phyloP scores from a whole-genome alignment of 225 moss, liverwort and hornwort species.

The Polytrichum commune region DNA sequence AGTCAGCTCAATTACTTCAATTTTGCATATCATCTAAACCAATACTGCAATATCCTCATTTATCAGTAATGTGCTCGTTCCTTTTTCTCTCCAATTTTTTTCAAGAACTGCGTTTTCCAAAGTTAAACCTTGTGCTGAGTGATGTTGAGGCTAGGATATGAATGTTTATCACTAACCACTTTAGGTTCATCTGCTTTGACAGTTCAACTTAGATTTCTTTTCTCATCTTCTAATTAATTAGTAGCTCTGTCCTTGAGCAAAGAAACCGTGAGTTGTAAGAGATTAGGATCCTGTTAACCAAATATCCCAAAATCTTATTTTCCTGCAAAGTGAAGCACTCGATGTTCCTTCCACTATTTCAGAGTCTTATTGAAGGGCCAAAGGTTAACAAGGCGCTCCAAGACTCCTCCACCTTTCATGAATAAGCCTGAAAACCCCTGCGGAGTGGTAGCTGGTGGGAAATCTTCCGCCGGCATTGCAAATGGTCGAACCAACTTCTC shows the following conservation, averaged over 20 bases:
- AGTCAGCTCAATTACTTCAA: too few relatives aligned
- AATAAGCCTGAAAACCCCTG: slow-evolving; percentile 98
- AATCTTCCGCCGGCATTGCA: slow-evolving; percentile 99
- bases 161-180: too few relatives aligned
- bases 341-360: slow-evolving; percentile 12
- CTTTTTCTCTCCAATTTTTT: not conserved
- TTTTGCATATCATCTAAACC: too few relatives aligned
- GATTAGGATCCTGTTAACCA: not conserved
- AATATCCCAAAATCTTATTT: not conserved
- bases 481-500: slow-evolving; percentile 94
- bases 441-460: slow-evolving; percentile 94
- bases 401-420: slow-evolving; percentile 99
- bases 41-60: too few relatives aligned
- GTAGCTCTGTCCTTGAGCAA: not conserved
- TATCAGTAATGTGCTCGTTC: not conserved
- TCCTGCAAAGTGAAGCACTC: not conserved
- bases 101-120: not conserved
- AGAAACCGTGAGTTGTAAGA: not conserved
- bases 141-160: too few relatives aligned
- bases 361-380: slow-evolving; percentile 93
- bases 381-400: slow-evolving; percentile 97
- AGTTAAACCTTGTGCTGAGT: too few relatives aligned
- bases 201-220: too few relatives aligned
- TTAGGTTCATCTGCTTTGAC: too few relatives aligned
- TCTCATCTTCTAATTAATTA: not conserved